These are phyloP conservation scores for Trypanosoma boissoni DNA, from an alignment of 208 protist species.

Conservation along the genomic window DNA sequence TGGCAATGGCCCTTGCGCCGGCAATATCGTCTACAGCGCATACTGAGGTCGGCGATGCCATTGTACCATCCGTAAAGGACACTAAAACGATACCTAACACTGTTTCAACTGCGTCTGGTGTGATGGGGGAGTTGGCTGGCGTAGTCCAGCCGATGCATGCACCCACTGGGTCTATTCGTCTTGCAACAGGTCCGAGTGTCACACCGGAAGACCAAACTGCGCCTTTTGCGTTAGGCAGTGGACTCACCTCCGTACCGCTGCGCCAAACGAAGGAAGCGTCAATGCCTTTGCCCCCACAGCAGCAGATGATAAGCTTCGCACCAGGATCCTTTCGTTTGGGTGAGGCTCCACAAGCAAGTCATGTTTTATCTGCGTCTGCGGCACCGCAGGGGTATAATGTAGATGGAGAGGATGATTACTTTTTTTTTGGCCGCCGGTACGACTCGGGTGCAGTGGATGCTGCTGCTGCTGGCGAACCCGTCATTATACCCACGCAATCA, in stretches of 20 bases:
- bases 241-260: neutral
- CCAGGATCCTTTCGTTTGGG: constrained; percentile 15
- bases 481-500: neutral
- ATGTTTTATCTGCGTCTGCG: no score
- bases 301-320: constrained; percentile 17
- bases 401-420: constrained; percentile 77
- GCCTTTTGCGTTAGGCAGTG: no score
- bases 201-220: no score
- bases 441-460: neutral
- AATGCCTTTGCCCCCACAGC: neutral
- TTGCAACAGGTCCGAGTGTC: neutral
- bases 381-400: constrained; percentile 21
- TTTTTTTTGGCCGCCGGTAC: constrained; percentile 67
- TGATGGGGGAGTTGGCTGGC: no score
- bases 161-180: neutral
- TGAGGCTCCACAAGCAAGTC: neutral
- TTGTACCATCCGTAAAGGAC: constrained; percentile 25
- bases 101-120: neutral
- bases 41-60: constrained; percentile 4
- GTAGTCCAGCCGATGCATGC: no score
- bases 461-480: constrained; percentile 2
- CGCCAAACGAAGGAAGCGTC: neutral
- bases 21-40: neutral
- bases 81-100: constrained; percentile 16
- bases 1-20: constrained; percentile 14